phyloP scores from a whole-genome alignment of 768 basidiomycete genomes.

The Chalciporus chontae region DNA sequence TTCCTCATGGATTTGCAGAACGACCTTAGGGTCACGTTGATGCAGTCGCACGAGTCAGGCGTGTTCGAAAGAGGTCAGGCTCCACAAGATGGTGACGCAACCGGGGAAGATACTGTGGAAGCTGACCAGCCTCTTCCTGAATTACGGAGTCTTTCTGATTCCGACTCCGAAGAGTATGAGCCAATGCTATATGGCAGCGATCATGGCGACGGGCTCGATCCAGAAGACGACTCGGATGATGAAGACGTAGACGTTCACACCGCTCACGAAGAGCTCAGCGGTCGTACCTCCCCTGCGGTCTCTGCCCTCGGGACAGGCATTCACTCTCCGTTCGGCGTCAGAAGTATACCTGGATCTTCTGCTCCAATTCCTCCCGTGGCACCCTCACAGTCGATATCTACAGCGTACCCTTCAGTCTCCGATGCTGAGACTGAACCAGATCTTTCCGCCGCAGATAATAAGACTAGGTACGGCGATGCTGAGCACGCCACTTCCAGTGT shows the following conservation, averaged over 20 bases:
- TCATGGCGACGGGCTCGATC: slow-evolving; percentile 26
- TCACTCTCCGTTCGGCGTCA: slow-evolving; percentile 8
- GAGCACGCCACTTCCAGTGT: slow-evolving; percentile 2
- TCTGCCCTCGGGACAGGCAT: slow-evolving; percentile 18
- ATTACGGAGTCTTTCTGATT: slow-evolving; percentile 21
- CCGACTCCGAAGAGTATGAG: slow-evolving; percentile 28
- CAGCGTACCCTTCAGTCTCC: slow-evolving; percentile 1
- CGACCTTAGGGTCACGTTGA: slow-evolving; percentile 64
- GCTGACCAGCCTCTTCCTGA: slow-evolving; percentile 22
- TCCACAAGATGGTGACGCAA: slow-evolving; percentile 9
- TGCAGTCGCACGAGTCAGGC: slow-evolving; percentile 30
- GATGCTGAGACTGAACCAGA: background rate
- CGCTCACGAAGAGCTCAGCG: slow-evolving; percentile 20
- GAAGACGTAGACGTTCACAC: slow-evolving; percentile 26
- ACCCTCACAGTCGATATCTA: slow-evolving; percentile 6
- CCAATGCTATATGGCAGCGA: slow-evolving; percentile 13
- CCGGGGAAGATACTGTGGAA: slow-evolving; percentile 13
- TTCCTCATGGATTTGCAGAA: slow-evolving; percentile 77
- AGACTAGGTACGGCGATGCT: background rate
- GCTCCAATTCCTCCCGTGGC: background rate
- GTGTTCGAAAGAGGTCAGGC: background rate
- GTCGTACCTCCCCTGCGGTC: slow-evolving; percentile 24
- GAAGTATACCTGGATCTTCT: slow-evolving; percentile 1
- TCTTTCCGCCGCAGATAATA: slow-evolving; percentile 3
- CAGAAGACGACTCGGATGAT: slow-evolving; percentile 28